A percentile compares a stretch with the other conserved stretches of the same genome.
phyloP scores from a whole-genome alignment of 169 alveolate genomes.

The Sarcocystis neurona region DNA sequence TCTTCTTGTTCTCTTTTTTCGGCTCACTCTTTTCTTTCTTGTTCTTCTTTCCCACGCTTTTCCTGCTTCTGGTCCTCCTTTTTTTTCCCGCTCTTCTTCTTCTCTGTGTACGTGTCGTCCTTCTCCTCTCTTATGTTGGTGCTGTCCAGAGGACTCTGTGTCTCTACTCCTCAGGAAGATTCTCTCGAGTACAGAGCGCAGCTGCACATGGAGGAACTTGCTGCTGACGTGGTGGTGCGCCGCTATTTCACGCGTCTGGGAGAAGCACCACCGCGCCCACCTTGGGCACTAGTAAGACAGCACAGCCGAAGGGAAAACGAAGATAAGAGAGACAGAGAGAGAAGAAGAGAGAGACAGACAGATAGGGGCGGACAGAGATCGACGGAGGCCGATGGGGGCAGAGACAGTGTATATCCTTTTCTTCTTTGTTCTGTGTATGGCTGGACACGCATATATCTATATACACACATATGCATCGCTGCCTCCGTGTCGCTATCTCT shows the following conservation, averaged over 20 bases:
- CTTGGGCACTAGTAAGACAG: no score
- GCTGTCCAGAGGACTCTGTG: not conserved
- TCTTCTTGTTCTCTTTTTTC: not conserved
- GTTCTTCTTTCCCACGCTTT: not conserved
- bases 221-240: not conserved
- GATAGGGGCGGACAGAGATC: no score
- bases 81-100: not conserved
- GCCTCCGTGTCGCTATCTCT: not conserved
- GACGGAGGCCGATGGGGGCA: no score
- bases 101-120: not conserved
- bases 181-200: slow-evolving; percentile 10
- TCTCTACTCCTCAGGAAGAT: not conserved
- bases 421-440: no score
- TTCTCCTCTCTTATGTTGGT: not conserved
- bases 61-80: not conserved
- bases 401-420: no score
- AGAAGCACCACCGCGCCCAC: slow-evolving; percentile 19
- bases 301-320: no score
- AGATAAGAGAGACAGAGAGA: no score
- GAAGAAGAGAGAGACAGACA: no score
- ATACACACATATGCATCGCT: no score
- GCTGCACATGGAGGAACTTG: slow-evolving; percentile 10
- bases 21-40: not conserved
- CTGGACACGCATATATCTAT: no score
- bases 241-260: slow-evolving; percentile 9